Conservation (phyloP, 768 basidiomycete genomes). For the Infundibulicybe gibba region DNA sequence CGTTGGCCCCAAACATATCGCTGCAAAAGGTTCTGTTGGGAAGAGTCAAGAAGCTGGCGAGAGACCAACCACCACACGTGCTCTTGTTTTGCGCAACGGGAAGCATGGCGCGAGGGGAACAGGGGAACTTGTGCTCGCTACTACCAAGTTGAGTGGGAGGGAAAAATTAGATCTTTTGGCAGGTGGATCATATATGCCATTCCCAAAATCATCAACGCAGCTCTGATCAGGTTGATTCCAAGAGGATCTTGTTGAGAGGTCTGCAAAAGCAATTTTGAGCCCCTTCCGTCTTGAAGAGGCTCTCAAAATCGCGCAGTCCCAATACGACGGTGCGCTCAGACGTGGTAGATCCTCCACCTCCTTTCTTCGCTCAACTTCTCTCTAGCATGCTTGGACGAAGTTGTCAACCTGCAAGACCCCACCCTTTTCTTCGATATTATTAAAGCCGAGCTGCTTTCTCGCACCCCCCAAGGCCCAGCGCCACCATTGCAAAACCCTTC, state of each 20-base stretch:
- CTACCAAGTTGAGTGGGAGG: conserved; percentile 61
- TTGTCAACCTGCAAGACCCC: conserved; percentile 62
- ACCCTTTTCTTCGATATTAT: conserved; percentile 59
- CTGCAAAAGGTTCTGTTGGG: conserved; percentile 21
- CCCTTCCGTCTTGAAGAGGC: conserved; percentile 66
- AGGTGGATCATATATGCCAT: conserved; percentile 36
- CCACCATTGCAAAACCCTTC: conserved; percentile 36
- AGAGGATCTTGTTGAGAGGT: conserved; percentile 68
- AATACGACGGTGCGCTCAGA: conserved; percentile 55
- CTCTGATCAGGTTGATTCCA: background rate
- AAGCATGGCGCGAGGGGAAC: conserved; percentile 71
- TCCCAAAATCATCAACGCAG: background rate
- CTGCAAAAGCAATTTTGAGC: conserved; percentile 53
- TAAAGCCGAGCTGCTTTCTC: conserved; percentile 50
- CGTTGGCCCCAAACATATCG: conserved; percentile 52
- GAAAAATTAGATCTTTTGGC: conserved; percentile 80
- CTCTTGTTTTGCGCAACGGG: conserved; percentile 70
- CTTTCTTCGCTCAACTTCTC: background rate
- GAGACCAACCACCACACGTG: conserved; percentile 66
- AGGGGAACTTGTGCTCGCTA: conserved; percentile 55
- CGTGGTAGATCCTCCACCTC: too few relatives aligned
- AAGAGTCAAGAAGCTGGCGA: conserved; percentile 48
- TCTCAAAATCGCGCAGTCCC: conserved; percentile 68
- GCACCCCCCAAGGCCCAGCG: conserved; percentile 30
- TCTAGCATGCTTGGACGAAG: conserved; percentile 66